These are phyloP conservation scores for Fragilaria radians DNA, from an alignment of 108 stramenopile species.

Conservation along the genomic window DNA sequence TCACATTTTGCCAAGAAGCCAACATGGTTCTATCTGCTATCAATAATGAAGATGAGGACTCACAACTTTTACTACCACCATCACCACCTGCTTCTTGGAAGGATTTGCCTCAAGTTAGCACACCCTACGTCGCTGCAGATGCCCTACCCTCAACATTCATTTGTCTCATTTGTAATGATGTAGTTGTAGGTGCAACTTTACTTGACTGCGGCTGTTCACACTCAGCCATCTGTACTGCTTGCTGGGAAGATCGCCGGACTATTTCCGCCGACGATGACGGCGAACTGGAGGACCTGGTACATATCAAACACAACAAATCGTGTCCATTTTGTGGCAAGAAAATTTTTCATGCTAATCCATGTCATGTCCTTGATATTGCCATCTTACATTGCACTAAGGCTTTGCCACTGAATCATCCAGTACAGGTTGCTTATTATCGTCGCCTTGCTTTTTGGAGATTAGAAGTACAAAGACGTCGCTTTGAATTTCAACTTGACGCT, in stretches of 20 bases:
- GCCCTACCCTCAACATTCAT: constrained; percentile 17
- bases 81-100: constrained; percentile 4
- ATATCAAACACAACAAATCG: neutral
- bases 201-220: constrained; percentile 24
- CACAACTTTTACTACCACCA: constrained; percentile 14
- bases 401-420: constrained; percentile 2
- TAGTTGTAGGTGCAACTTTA: constrained; percentile 22
- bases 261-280: constrained; percentile 9
- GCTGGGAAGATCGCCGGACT: constrained; percentile 22
- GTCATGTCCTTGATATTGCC: constrained; percentile 32
- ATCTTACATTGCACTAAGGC: constrained; percentile 20
- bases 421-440: constrained; percentile 23
- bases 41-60: neutral
- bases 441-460: constrained; percentile 21
- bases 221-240: constrained; percentile 21
- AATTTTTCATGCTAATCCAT: constrained; percentile 6
- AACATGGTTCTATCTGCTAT: constrained; percentile 4
- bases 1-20: constrained; percentile 8
- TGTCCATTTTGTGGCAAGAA: constrained; percentile 17
- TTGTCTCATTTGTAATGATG: constrained; percentile 29
- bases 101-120: neutral
- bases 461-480: constrained; percentile 7
- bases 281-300: constrained; percentile 14
- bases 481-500: neutral
- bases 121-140: constrained; percentile 11